Conservation (phyloP, 2,329 filamentous ascomycete species). For the Diaporthe vaccinii region DNA sequence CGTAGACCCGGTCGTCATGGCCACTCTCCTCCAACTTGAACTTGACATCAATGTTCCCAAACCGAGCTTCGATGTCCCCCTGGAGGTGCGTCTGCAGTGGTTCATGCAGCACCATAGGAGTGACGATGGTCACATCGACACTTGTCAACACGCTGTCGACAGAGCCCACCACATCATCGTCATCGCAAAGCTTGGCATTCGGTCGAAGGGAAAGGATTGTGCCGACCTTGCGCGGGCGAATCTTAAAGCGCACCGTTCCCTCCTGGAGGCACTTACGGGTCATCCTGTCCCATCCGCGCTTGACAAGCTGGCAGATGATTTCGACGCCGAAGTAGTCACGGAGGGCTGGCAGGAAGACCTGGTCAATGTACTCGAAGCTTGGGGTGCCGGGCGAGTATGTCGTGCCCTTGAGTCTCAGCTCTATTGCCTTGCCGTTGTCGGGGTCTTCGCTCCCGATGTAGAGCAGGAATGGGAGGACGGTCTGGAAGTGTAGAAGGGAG, state of each 20-base stretch:
- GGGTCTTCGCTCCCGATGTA: constrained; percentile 58
- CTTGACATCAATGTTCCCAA: constrained; percentile 58
- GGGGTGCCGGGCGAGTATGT: constrained; percentile 70
- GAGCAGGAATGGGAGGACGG: constrained; percentile 70
- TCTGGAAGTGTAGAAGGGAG: constrained; percentile 71
- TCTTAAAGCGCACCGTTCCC: constrained; percentile 61
- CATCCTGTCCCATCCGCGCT: constrained; percentile 63
- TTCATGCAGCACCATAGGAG: constrained; percentile 59
- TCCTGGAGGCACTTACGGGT: constrained; percentile 50
- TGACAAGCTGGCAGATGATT: constrained; percentile 59
- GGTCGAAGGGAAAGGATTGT: constrained; percentile 52
- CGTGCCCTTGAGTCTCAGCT: constrained; percentile 67
- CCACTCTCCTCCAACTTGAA: constrained; percentile 67
- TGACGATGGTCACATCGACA: constrained; percentile 66
- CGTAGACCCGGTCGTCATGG: constrained; percentile 65
- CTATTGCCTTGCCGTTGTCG: constrained; percentile 58
- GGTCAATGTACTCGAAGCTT: constrained; percentile 73
- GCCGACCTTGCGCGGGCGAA: constrained; percentile 55
- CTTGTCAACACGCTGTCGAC: constrained; percentile 52
- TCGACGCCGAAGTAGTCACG: constrained; percentile 63
- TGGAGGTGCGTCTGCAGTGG: constrained; percentile 57
- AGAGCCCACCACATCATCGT: constrained; percentile 40
- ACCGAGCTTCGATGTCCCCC: constrained; percentile 56
- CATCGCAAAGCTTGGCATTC: constrained; percentile 42
- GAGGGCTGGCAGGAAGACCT: constrained; percentile 69